A percentile compares a stretch with the other conserved stretches of the same genome.
Evolutionary conservation across 371 early-diverging fungal genomes (phyloP).

Genomic region (Mycotypha africana): DNA sequence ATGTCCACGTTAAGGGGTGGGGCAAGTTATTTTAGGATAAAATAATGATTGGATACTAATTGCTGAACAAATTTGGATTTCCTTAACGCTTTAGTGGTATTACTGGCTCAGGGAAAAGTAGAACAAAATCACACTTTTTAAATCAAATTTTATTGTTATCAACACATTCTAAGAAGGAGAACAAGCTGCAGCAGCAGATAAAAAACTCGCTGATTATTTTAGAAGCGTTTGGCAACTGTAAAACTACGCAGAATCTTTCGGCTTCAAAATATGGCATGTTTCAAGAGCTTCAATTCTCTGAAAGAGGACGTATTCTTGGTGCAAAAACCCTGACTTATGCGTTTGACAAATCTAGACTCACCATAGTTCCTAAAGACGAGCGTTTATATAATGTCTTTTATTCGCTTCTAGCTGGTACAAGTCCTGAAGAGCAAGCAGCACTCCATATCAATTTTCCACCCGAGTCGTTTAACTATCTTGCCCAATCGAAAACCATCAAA

Average conservation of each 20-base stretch:
- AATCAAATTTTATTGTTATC: constrained; percentile 59
- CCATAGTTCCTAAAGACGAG: constrained; percentile 52
- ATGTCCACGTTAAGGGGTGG: too few relatives aligned
- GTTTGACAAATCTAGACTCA: constrained; percentile 74
- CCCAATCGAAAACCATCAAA: constrained; percentile 35
- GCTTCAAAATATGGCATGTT: constrained; percentile 72
- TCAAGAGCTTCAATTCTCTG: constrained; percentile 78
- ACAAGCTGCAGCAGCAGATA: constrained; percentile 59
- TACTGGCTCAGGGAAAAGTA: constrained; percentile 73
- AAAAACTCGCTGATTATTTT: constrained; percentile 47
- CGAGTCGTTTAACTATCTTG: constrained; percentile 46
- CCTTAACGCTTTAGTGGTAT: constrained; percentile 53
- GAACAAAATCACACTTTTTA: constrained; percentile 53
- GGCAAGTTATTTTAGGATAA: too few relatives aligned
- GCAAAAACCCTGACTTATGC: constrained; percentile 76
- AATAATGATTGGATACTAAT: too few relatives aligned
- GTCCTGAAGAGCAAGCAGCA: constrained; percentile 47
- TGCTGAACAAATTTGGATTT: too few relatives aligned
- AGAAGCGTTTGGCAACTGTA: constrained; percentile 64
- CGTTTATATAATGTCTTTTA: constrained; percentile 85
- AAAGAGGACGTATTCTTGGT: constrained; percentile 72
- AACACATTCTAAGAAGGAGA: constrained; percentile 48
- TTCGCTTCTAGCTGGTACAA: constrained; percentile 62
- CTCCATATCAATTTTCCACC: constrained; percentile 51
- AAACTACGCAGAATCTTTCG: constrained; percentile 54